phyloP scores from a whole-genome alignment of 139 green algal genomes.

The Chlorella ohadii region DNA sequence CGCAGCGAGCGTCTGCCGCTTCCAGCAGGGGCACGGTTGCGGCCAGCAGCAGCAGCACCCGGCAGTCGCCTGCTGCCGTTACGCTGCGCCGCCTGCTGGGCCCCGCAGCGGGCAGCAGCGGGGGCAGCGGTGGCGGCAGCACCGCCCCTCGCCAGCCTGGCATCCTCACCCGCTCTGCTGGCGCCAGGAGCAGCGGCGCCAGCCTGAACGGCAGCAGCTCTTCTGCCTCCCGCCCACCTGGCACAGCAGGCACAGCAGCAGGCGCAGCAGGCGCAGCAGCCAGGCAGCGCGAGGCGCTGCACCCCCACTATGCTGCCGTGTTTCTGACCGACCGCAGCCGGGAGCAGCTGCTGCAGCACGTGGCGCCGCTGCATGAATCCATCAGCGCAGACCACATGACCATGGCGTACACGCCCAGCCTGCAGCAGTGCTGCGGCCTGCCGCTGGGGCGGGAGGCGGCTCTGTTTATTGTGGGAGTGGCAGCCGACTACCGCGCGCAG shows the following conservation, averaged over 20 bases:
- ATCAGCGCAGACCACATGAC: conserved; percentile 40
- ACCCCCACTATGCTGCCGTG: conserved; percentile 29
- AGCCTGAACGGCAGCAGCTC: background rate
- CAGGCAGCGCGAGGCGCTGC: background rate
- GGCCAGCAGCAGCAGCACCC: background rate
- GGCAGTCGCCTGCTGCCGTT: background rate
- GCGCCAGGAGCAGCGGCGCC: background rate
- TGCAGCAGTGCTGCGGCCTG: background rate
- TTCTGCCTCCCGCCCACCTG: background rate
- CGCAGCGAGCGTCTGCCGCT: background rate
- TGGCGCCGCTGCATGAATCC: conserved; percentile 23
- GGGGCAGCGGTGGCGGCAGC: background rate
- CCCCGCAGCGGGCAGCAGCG: background rate
- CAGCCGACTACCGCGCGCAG: conserved; percentile 33
- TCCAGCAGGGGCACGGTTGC: too few relatives aligned
- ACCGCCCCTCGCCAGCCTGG: background rate
- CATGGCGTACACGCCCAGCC: conserved; percentile 18
- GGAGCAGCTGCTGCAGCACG: conserved; percentile 24
- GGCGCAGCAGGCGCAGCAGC: background rate
- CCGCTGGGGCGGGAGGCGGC: conserved; percentile 17
- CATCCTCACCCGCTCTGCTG: background rate
- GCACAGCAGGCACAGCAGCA: background rate
- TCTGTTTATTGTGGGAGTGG: conserved; percentile 30
- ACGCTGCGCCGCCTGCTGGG: background rate
- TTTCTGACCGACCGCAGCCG: conserved; percentile 16